Evolutionary conservation across 2,329 filamentous ascomycete species (phyloP), one percentile per base, ranked within the genome.

Genomic region (Zymoseptoria brevis): DNA sequence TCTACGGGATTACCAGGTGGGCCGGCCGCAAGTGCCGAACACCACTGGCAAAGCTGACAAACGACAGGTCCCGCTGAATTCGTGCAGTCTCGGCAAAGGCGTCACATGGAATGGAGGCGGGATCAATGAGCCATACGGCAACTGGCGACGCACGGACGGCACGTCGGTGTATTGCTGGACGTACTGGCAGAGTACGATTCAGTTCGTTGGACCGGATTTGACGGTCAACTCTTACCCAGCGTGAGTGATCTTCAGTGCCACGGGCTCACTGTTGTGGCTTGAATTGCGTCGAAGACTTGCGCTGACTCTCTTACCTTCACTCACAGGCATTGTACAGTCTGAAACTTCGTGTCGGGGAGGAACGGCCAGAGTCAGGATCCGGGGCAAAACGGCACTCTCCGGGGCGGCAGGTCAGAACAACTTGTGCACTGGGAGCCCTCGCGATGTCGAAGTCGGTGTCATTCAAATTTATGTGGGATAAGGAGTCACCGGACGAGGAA

Each of bases 111-210:
- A 22, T 4, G 21, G 21, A 22, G 21, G 21, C 21, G 21, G 21
- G 21, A 22, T 22, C 21, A 22, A 2, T 22, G 21, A 22, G n/a
- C 49, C 49, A 8, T 50, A 50, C 19, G 55, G 55, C 29, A 19
- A 19, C 29, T 57, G 55, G 55, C 22, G 35, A 50, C 60, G 62
- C 5, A 30, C 52, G 2, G 51, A 56, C 13, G 60, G 60, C 9
- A 24, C 50, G 21, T 22, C 21, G 21, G 21, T 22, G 21, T 22
- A 22, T 22, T 22, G 21, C 21, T 52, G 48, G 7, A 30, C 21
- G 16, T 52, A 57, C 30, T 57, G 48, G 48, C 29, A 30, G 21
- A 19, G n/a, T 8, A 57, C 55, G 3, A 52, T 57, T 13, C 55
- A 52, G 30, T 57, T 57, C 50, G 19, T 52, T 8, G 55, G 49